A percentile compares a stretch with the other conserved stretches of the same genome.
Conservation (phyloP, 2,329 filamentous ascomycete species). For the Paecilomyces sp. region DNA sequence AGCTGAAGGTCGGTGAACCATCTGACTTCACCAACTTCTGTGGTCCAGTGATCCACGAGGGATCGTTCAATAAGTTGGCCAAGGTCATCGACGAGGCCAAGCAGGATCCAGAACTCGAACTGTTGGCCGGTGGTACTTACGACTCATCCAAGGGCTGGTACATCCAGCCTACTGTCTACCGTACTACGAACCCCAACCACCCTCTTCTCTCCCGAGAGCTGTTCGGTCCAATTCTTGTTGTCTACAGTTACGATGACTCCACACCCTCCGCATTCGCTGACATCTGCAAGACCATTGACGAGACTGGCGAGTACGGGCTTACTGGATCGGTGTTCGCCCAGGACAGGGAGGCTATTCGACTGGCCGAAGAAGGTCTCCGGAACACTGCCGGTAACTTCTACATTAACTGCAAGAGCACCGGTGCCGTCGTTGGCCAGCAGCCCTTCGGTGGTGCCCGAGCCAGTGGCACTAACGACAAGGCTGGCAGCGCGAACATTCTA, state of each 20-base stretch:
- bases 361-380: constrained; percentile 30
- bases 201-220: constrained; percentile 69
- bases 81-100: constrained; percentile 74
- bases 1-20: constrained; percentile 64
- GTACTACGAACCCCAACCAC: constrained; percentile 65
- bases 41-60: constrained; percentile 77
- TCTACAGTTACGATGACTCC: constrained; percentile 71
- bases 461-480: constrained; percentile 68
- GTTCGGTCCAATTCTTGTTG: constrained; percentile 69
- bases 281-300: constrained; percentile 47
- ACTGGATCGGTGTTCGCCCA: constrained; percentile 38
- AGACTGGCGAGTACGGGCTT: constrained; percentile 34
- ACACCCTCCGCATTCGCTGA: constrained; percentile 50
- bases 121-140: constrained; percentile 69
- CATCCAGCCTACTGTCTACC: constrained; percentile 76
- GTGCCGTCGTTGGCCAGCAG: constrained; percentile 66
- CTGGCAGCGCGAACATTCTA: constrained; percentile 58
- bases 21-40: constrained; percentile 71
- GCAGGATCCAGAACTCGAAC: constrained; percentile 62
- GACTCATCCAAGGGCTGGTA: constrained; percentile 75
- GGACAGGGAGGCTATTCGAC: constrained; percentile 27
- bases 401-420: constrained; percentile 50
- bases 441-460: constrained; percentile 63
- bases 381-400: constrained; percentile 36
- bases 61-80: constrained; percentile 72